Base-by-base conservation (phyloP, 2,329 filamentous ascomycete species). In the Nothomitra cinnamomea region DNA sequence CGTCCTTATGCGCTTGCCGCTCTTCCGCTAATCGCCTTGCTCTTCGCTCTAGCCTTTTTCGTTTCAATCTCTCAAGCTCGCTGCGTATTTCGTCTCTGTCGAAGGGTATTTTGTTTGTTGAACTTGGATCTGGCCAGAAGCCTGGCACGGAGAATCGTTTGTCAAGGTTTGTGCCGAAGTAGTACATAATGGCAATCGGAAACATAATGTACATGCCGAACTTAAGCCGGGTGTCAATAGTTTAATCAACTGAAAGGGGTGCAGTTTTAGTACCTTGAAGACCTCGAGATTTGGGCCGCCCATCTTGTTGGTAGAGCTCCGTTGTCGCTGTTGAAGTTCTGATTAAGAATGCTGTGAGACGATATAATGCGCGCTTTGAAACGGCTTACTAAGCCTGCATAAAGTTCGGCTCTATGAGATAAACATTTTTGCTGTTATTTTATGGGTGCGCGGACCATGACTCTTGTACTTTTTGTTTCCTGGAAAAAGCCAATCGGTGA, bases 161-260 rank as follows among this genome's bases (percentile, higher is more conserved):
- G 70, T 98, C 92, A 65, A 98, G 86, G 69, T 98, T 98, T 54
- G 89, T 95, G 66, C 92, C 92, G 69, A 96, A 98, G 74, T 98
- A 98, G 76, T 94, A 96, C 92, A 98, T 98, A 75, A 92, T 89
- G 62, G 87, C 88, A 63, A 98, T 96, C 17, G 92, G 92, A 71
- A 98, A 98, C 77, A 95, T 83, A 72, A 98, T 83, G 73, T 98
- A 98, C 78, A 94, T 86, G 72, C 90, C 89, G 69, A 98, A 98
- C 90, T 95, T 55, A 2, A 42, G 5, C 15, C 21, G 52, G 52
- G 13, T 10, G 25, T 49, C 19, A 36, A 17, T 50, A 21, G 15
- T 32, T 22, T 47, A 21, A 1, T 42, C 25, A 35, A 22, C 55
- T 42, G 21, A 48, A 52, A n/a, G n/a, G 19, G 25, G 25, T 17